Conservation (phyloP, 2,329 filamentous ascomycete genomes). For the Penicillium decumbens region DNA sequence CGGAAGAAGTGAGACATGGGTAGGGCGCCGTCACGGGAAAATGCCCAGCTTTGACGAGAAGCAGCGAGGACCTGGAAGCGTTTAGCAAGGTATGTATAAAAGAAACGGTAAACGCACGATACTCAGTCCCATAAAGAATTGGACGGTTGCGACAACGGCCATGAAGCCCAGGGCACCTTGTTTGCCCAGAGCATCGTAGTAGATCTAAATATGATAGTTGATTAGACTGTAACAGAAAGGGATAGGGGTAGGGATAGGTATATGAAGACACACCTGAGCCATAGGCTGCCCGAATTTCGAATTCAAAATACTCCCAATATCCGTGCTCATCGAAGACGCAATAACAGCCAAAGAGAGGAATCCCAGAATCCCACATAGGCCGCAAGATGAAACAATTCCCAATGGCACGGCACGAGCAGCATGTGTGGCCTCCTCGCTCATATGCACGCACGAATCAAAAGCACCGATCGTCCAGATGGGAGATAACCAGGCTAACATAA, state of each 20-base stretch:
- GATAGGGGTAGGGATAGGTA: no score
- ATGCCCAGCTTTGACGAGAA: slow-evolving; percentile 58
- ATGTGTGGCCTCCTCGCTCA: slow-evolving; percentile 59
- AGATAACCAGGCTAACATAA: slow-evolving; percentile 57
- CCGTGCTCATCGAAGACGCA: slow-evolving; percentile 53
- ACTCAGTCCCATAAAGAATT: slow-evolving; percentile 59
- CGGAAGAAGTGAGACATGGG: slow-evolving; percentile 57
- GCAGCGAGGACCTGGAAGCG: slow-evolving; percentile 47
- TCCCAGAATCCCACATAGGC: slow-evolving; percentile 46
- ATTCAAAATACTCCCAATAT: slow-evolving; percentile 48
- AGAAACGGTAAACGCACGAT: slow-evolving; percentile 33
- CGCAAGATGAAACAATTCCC: slow-evolving; percentile 24
- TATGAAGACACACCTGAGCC: slow-evolving; percentile 38
- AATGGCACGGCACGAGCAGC: slow-evolving; percentile 53
- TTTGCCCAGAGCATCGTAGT: slow-evolving; percentile 58
- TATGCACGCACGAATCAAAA: slow-evolving; percentile 57
- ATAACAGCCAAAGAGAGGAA: slow-evolving; percentile 56
- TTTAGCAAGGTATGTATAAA: slow-evolving; percentile 5
- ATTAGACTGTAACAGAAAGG: neutral
- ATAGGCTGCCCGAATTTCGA: slow-evolving; percentile 57
- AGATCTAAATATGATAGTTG: slow-evolving; percentile 43
- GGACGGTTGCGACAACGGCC: slow-evolving; percentile 56
- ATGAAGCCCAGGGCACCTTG: slow-evolving; percentile 56
- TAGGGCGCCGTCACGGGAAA: slow-evolving; percentile 57
- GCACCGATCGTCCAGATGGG: slow-evolving; percentile 57